Conservation (phyloP, 805 yeast genomes). For the Monosporozyma unispora region DNA sequence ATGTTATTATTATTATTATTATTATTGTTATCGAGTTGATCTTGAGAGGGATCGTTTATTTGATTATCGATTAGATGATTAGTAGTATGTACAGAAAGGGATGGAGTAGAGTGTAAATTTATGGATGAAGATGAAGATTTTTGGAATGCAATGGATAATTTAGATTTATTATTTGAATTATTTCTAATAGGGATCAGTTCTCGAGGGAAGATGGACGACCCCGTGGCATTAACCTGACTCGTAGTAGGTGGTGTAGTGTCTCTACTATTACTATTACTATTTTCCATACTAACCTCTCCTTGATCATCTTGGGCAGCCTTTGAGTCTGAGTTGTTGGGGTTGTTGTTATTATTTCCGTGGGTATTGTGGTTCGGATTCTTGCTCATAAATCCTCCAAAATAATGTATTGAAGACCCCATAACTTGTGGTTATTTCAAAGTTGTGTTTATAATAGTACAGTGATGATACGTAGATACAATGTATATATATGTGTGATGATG, state of each 20-base stretch:
- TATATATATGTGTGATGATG: background rate
- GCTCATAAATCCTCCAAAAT: constrained; percentile 3
- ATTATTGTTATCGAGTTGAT: background rate
- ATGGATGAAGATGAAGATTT: background rate
- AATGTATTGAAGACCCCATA: constrained; percentile 3
- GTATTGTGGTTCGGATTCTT: background rate
- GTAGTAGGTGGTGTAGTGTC: background rate
- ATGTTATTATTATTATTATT: background rate
- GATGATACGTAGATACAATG: background rate
- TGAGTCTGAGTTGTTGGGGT: background rate
- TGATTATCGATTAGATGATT: background rate
- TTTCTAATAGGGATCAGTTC: constrained; percentile 2
- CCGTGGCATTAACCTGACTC: background rate
- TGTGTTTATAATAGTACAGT: background rate
- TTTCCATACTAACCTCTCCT: background rate
- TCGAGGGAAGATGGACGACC: background rate
- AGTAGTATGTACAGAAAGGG: background rate
- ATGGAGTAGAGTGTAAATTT: background rate
- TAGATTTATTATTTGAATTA: constrained; percentile 1
- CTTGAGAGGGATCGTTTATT: background rate
- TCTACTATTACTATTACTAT: background rate
- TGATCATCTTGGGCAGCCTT: no score
- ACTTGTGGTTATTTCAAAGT: background rate
- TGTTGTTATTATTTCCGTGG: background rate
- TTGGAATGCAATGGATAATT: constrained; percentile 4